These are phyloP conservation scores for Nitzschia putrida DNA, from an alignment of 108 stramenopile species.

Conservation along the genomic window DNA sequence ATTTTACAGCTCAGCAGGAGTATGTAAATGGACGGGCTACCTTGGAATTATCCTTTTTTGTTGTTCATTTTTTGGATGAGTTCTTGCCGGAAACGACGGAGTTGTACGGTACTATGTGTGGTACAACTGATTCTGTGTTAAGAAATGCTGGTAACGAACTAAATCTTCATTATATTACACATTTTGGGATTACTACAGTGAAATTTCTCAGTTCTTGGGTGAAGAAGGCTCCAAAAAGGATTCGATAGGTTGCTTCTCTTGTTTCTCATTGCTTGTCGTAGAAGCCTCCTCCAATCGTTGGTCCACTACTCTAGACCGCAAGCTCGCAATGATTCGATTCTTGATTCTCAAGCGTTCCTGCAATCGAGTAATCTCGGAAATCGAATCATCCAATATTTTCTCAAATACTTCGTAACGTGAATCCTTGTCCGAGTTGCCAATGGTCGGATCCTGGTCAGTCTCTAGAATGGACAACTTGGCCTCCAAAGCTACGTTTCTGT, in stretches of 20 bases:
- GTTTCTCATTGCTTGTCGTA: no score
- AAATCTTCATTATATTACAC: no score
- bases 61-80: no score
- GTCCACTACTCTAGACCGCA: slow-evolving; percentile 16
- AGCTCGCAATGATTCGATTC: slow-evolving; percentile 23
- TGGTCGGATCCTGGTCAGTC: slow-evolving; percentile 18
- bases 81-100: no score
- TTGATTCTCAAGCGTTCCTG: slow-evolving; percentile 28
- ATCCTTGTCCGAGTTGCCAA: slow-evolving; percentile 17
- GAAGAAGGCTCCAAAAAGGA: no score
- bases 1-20: slow-evolving; percentile 76
- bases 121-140: no score
- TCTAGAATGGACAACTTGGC: slow-evolving; percentile 24
- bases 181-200: no score
- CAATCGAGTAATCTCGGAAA: slow-evolving; percentile 27
- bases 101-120: no score
- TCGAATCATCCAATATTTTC: slow-evolving; percentile 24
- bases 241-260: no score
- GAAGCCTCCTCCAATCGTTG: not conserved
- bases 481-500: slow-evolving; percentile 15
- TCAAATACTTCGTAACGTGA: slow-evolving; percentile 21
- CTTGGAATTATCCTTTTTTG: not conserved
- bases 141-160: no score
- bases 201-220: no score
- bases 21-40: slow-evolving; percentile 40